These are phyloP conservation scores for Prunus dulcis DNA, from an alignment of 306 rosid genomes.

Conservation along the genomic window DNA sequence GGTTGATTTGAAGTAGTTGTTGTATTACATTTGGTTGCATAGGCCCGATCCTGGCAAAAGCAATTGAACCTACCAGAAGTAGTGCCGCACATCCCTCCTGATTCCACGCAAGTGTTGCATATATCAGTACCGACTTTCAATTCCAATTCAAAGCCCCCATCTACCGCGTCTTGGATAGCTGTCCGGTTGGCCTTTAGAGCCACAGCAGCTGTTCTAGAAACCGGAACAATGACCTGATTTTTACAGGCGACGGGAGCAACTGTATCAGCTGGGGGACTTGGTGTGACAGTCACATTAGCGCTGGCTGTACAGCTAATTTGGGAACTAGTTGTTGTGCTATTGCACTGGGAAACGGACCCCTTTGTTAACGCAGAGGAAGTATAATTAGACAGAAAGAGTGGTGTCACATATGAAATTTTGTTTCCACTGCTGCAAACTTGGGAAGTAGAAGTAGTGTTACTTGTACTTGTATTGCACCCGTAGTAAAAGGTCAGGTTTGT, in stretches of 20 bases:
- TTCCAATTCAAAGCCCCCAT: background rate
- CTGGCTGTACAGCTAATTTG: accelerated
- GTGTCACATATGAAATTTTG: no score
- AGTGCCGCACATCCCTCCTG: conserved; percentile 2
- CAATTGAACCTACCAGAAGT: background rate
- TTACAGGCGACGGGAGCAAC: background rate
- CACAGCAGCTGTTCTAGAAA: background rate
- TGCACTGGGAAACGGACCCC: no score
- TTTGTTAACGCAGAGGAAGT: no score
- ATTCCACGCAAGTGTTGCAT: background rate
- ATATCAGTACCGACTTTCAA: background rate
- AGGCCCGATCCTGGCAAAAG: background rate
- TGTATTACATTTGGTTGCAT: background rate
- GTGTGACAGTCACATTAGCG: background rate
- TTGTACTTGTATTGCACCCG: background rate
- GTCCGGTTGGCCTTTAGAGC: background rate
- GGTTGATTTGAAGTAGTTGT: no score
- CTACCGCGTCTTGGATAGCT: background rate
- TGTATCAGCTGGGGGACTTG: background rate
- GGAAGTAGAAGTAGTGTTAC: no score
- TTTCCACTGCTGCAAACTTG: no score
- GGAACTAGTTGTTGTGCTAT: no score
- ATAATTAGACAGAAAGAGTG: no score
- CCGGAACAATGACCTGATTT: background rate
- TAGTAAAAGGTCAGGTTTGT: background rate